Evolutionary conservation across 495 filamentous ascomycete genomes (phyloP).

Genomic region (Tuber borchii): DNA sequence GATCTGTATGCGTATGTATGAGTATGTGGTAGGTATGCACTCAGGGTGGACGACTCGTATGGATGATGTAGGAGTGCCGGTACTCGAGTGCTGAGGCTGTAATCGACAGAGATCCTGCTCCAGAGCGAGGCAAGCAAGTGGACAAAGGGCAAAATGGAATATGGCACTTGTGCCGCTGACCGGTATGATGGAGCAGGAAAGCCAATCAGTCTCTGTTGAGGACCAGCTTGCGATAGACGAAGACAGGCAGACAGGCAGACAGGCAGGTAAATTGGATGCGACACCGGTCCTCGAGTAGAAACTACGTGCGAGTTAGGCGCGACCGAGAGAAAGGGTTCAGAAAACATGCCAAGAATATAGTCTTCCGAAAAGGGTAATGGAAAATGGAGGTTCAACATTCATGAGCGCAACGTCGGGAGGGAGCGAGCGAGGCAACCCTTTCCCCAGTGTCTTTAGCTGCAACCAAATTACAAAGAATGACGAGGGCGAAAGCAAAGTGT

Average conservation of each 20-base stretch:
- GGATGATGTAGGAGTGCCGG: background rate
- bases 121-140: background rate
- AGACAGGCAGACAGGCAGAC: background rate
- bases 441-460: background rate
- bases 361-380: background rate
- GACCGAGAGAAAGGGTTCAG: background rate
- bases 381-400: background rate
- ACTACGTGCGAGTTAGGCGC: background rate
- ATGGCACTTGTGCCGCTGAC: background rate
- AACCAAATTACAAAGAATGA: background rate
- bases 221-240: conserved; percentile 1
- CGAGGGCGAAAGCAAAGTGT: background rate
- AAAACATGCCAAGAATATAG: background rate
- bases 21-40: background rate
- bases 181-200: background rate
- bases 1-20: conserved; percentile 4
- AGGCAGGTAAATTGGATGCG: background rate
- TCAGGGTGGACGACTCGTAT: background rate
- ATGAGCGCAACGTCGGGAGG: background rate
- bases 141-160: background rate
- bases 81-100: background rate
- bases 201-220: background rate
- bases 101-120: background rate
- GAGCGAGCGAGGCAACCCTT: background rate
- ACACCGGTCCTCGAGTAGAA: background rate